A percentile compares a stretch with the other conserved stretches of the same genome.
These are phyloP conservation scores for Saccharomycopsis guyanensis DNA, from an alignment of 805 yeast genomes.

Conservation along the genomic window DNA sequence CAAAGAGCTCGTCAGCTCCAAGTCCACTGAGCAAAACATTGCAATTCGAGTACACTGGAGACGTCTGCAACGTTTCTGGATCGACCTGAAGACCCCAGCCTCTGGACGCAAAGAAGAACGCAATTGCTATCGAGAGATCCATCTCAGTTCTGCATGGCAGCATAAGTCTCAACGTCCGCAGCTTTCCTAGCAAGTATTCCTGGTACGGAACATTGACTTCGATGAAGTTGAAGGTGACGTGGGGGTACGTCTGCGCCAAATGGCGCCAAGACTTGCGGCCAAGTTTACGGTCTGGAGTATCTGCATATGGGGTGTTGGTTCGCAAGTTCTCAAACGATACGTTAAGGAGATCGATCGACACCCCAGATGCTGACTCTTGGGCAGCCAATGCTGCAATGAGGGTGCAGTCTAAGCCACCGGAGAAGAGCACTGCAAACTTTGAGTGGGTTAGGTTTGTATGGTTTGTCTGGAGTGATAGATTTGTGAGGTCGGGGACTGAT, in stretches of 20 bases:
- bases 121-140: conserved; percentile 94
- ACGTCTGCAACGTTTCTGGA: conserved; percentile 22
- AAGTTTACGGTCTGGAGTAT: conserved; percentile 82
- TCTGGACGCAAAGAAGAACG: conserved; percentile 84
- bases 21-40: conserved; percentile 82
- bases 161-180: conserved; percentile 57
- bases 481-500: conserved; percentile 1
- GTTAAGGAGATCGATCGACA: conserved; percentile 64
- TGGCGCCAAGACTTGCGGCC: conserved; percentile 57
- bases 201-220: conserved; percentile 71
- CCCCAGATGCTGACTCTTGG: conserved; percentile 22
- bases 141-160: conserved; percentile 84
- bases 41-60: conserved; percentile 37
- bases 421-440: conserved; percentile 60
- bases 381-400: conserved; percentile 54
- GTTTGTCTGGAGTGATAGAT: no score
- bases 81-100: conserved; percentile 43
- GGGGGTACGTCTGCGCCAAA: conserved; percentile 38
- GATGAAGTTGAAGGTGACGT: conserved; percentile 39
- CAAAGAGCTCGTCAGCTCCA: conserved; percentile 96
- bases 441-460: no score
- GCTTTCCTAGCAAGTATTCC: conserved; percentile 46
- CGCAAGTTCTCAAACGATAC: conserved; percentile 92
- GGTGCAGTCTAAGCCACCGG: conserved; percentile 96
- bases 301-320: conserved; percentile 45